phyloP scores from a whole-genome alignment of 441 rosid species.

The Syzygium syzygioides region DNA sequence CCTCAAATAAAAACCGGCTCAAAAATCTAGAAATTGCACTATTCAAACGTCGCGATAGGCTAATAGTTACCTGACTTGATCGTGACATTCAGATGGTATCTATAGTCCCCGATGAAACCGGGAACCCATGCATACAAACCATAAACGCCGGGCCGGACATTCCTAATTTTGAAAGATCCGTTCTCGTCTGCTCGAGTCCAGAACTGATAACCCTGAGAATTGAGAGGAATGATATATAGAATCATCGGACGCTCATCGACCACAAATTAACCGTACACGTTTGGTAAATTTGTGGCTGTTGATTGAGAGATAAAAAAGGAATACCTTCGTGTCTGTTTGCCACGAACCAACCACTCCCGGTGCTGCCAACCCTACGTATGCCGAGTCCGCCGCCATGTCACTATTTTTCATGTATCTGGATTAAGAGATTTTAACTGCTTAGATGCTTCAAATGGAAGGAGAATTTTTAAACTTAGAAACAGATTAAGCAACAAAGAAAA shows the following conservation, averaged over 20 bases:
- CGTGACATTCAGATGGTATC: neutral
- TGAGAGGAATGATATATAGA: neutral
- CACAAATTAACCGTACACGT: neutral
- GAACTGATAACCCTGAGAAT: constrained; percentile 34
- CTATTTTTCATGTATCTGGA: constrained; percentile 10
- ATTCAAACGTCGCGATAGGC: neutral
- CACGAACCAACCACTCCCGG: constrained; percentile 39
- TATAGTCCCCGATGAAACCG: constrained; percentile 33
- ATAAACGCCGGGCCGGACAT: constrained; percentile 25
- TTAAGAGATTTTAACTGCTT: neutral
- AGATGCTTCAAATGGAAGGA: neutral
- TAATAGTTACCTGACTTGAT: constrained; percentile 10
- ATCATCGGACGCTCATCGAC: neutral
- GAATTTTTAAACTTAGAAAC: neutral
- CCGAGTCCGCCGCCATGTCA: constrained; percentile 8
- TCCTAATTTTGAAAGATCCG: constrained; percentile 20
- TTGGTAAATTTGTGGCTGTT: neutral
- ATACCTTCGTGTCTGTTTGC: constrained; percentile 33
- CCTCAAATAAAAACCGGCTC: neutral
- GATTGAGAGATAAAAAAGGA: neutral
- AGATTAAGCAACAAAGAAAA: neutral
- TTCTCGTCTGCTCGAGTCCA: constrained; percentile 23
- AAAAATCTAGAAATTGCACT: neutral
- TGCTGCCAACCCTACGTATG: constrained; percentile 31
- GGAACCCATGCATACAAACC: constrained; percentile 31